Evolutionary conservation across 257 asterid species (phyloP), one percentile per base, ranked within the genome.

Genomic region (Gentiana dahurica): DNA sequence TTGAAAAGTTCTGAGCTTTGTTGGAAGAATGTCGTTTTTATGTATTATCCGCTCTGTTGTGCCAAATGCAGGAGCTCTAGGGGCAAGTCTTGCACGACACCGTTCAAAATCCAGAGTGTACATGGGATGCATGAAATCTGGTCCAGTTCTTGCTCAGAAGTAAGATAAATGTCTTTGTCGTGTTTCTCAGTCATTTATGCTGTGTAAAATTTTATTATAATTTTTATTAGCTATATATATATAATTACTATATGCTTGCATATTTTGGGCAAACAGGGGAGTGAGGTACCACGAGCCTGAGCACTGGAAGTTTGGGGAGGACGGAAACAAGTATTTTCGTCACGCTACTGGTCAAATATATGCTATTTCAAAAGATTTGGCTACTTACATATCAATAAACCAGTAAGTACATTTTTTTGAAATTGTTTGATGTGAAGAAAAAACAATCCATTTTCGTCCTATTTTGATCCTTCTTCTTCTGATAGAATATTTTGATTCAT

Each of bases 51-150:
- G 33, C 34, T 53, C 51, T 58, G 15, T 44, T 53, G 11, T 49
- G 47, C 36, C 12, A 63, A 69, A 45, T 65, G 73, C 81, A 87
- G 96, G 93, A 59, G 83, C 93, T 7, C 75, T 85, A 37, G 95
- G 86, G 66, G 75, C 85, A 66, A 87, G 93, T 65, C 80, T 87
- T 55, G 78, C 81, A 59, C 80, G 96, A 60, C 87, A 85, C 65
- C 95, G 78, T 62, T 79, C 81, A 6, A 85, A 81, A 70, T 85
- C 91, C 5, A 67, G 95, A 72, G 85, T 89, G 53, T 89, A 85
- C 67, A 83, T 89, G 49, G 95, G 97, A 49, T 89, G 97, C 86
- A 85, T 89, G 97, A 89, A 89, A 75, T 89, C 97, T 35, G 97
- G 95, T 60, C 95, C 95, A 0, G 94, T 85, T 73, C 83, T 89